Conservation (phyloP, 2,329 filamentous ascomycete genomes). For the Plectosphaerella sp. region DNA sequence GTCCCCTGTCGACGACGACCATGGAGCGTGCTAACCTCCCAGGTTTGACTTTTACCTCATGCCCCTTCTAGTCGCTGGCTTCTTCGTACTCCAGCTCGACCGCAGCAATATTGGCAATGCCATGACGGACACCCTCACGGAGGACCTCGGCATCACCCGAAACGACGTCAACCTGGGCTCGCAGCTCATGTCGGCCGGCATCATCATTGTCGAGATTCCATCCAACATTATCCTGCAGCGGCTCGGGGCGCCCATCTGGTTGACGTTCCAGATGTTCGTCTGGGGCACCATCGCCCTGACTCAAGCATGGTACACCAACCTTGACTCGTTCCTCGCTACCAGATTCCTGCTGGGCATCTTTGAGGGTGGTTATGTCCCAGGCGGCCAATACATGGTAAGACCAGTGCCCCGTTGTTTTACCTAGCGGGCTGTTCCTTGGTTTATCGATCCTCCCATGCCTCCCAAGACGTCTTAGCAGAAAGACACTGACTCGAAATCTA, state of each 20-base stretch:
- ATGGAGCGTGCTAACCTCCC: not conserved
- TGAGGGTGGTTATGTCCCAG: constrained; percentile 25
- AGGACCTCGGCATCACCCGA: constrained; percentile 42
- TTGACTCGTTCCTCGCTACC: constrained; percentile 15
- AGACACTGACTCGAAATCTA: no score
- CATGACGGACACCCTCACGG: constrained; percentile 43
- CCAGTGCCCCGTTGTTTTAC: no score
- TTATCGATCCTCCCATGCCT: no score
- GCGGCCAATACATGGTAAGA: constrained; percentile 18
- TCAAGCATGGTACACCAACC: constrained; percentile 21
- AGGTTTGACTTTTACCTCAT: constrained; percentile 19
- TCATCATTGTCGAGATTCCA: constrained; percentile 37
- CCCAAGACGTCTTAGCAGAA: no score
- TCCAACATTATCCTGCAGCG: constrained; percentile 29
- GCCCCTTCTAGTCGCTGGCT: constrained; percentile 23
- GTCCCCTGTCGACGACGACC: not conserved
- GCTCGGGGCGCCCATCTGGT: constrained; percentile 15
- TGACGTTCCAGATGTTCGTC: constrained; percentile 16
- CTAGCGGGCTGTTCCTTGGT: no score
- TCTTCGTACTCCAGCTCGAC: constrained; percentile 27
- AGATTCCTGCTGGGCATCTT: constrained; percentile 23
- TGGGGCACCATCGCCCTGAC: constrained; percentile 23
- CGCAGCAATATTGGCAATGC: constrained; percentile 42
- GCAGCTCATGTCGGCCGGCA: constrained; percentile 44
- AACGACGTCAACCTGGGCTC: constrained; percentile 48